Evolutionary conservation across 176 grass and related monocot species (phyloP).

Genomic region (Pontederia paniculata): DNA sequence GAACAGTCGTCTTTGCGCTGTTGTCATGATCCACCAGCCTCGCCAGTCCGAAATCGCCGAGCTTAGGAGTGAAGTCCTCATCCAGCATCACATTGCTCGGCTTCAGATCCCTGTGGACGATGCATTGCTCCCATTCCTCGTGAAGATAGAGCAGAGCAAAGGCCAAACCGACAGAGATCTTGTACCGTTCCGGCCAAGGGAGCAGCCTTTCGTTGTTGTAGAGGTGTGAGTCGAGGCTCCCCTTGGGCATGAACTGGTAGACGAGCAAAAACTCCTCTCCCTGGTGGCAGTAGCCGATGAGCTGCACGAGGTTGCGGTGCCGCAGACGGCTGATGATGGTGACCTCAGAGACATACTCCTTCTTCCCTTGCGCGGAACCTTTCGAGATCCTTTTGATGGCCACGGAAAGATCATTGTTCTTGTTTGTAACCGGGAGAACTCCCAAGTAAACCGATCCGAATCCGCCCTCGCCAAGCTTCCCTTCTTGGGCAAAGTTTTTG

Average conservation of each 20-base stretch:
- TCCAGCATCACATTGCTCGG: conserved; percentile 19
- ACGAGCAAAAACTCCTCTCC: conserved; percentile 16
- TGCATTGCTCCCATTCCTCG: conserved; percentile 17
- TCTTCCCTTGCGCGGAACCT: conserved; percentile 43
- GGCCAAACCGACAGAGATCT: conserved; percentile 23
- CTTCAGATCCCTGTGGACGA: conserved; percentile 12
- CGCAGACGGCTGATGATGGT: conserved; percentile 61
- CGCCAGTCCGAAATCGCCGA: conserved; percentile 15
- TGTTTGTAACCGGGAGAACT: conserved; percentile 14
- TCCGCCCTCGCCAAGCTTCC: conserved; percentile 66
- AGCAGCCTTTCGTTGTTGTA: conserved; percentile 26
- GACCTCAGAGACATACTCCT: conserved; percentile 74
- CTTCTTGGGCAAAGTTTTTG: conserved; percentile 31
- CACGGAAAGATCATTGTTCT: conserved; percentile 21
- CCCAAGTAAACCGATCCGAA: conserved; percentile 51
- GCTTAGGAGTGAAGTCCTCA: conserved; percentile 7
- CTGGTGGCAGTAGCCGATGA: conserved; percentile 64
- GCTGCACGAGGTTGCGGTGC: conserved; percentile 56
- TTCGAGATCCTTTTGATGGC: conserved; percentile 60
- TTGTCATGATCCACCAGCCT: conserved; percentile 11
- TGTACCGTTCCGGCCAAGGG: conserved; percentile 35
- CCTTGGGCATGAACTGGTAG: conserved; percentile 56
- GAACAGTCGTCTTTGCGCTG: background rate
- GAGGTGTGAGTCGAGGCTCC: conserved; percentile 44
- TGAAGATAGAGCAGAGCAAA: conserved; percentile 11